phyloP scores from a whole-genome alignment of 129 eudicot species.

The Tagetes patula region DNA sequence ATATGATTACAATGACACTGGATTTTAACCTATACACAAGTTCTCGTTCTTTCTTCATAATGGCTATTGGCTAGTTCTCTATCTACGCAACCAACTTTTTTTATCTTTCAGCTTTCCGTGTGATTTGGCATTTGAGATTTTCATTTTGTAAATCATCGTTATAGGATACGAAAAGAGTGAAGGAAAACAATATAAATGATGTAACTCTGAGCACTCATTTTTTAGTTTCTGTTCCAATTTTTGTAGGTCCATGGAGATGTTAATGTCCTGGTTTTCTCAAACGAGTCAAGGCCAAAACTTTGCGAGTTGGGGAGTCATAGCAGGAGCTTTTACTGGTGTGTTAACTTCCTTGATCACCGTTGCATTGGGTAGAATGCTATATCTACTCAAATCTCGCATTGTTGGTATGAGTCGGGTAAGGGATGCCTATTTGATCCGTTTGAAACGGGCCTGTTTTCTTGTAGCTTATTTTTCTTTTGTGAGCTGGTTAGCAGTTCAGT shows the following conservation, averaged over 20 bases:
- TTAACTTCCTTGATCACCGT: slow-evolving; percentile 53
- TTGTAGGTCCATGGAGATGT: slow-evolving; percentile 63
- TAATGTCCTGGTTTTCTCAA: slow-evolving; percentile 50
- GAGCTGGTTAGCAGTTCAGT: slow-evolving; percentile 73
- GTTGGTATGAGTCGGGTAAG: slow-evolving; percentile 24
- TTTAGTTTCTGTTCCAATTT: slow-evolving; percentile 4
- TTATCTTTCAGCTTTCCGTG: slow-evolving; percentile 1
- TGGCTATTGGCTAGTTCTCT: slow-evolving; percentile 4
- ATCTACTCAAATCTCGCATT: slow-evolving; percentile 36
- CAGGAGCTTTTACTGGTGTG: slow-evolving; percentile 64
- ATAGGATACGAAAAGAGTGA: background rate
- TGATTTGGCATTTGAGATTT: slow-evolving; percentile 9
- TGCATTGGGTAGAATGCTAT: slow-evolving; percentile 43
- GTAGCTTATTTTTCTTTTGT: slow-evolving; percentile 70
- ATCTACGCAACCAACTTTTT: background rate
- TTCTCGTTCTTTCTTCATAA: background rate
- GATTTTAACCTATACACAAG: background rate
- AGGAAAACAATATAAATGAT: slow-evolving; percentile 5
- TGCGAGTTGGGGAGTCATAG: slow-evolving; percentile 62
- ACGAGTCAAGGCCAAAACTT: slow-evolving; percentile 24
- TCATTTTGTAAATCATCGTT: background rate
- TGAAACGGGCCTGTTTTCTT: slow-evolving; percentile 60
- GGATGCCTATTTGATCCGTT: slow-evolving; percentile 34
- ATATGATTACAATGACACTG: background rate
- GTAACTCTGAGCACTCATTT: background rate